phyloP scores from a whole-genome alignment of 2,329 filamentous ascomycete species.

The Microcyclospora pomicola region DNA sequence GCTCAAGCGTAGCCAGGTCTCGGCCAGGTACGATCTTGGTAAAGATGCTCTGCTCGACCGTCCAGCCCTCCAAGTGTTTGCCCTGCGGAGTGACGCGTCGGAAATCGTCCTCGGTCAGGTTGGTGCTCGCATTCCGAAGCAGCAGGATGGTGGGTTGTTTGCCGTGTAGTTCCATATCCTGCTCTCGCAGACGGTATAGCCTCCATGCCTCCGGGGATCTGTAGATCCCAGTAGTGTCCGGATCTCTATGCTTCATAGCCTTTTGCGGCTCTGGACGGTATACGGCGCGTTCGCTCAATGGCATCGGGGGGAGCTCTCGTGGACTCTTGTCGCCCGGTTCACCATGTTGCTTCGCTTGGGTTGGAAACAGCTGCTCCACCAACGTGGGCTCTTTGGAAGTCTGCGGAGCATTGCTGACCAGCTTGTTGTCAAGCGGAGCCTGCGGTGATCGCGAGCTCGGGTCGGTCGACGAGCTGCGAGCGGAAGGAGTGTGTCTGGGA shows the following conservation, averaged over 20 bases:
- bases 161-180: conserved; percentile 8
- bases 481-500: too few relatives aligned
- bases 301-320: conserved; percentile 23
- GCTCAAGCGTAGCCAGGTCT: conserved; percentile 48
- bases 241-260: not conserved
- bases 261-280: not conserved
- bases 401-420: too few relatives aligned
- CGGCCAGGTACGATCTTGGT: conserved; percentile 47
- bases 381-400: conserved; percentile 21
- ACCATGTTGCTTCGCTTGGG: conserved; percentile 26
- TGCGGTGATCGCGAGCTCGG: too few relatives aligned
- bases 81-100: conserved; percentile 50
- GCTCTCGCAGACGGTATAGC: not conserved
- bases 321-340: conserved; percentile 7
- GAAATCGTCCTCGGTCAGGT: conserved; percentile 56
- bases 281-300: conserved; percentile 10
- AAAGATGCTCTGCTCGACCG: conserved; percentile 39
- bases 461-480: too few relatives aligned
- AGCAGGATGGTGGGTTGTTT: conserved; percentile 35
- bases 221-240: not conserved
- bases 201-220: not conserved
- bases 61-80: conserved; percentile 53
- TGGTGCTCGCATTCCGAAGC: conserved; percentile 44
- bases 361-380: conserved; percentile 42
- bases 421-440: too few relatives aligned